Base-by-base conservation (phyloP, 768 basidiomycete species). In the Lentinula edodes region DNA sequence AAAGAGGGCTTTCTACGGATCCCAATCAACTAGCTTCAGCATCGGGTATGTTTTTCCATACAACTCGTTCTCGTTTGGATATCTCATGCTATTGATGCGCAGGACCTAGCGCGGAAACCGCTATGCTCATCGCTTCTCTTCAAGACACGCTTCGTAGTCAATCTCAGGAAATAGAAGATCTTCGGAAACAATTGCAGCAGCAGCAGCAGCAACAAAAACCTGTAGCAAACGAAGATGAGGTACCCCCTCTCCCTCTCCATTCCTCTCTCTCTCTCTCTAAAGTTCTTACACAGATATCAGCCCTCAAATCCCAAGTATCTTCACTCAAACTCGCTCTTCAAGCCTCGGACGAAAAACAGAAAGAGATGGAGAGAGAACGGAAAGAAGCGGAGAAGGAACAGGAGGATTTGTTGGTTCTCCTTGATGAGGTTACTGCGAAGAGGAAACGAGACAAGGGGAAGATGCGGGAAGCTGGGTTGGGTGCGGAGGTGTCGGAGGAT, bases 341-440 rank as follows among this genome's bases (percentile, higher is more conserved):
- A 43, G 18, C 35, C 46, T 39, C 23, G 10, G 28, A 89, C 65
- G 80, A 79, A 60, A 90, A 88, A 70, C 82, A 84, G 53, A 88
- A 83, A 65, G 94, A 97, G 8, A 84, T 86, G 23, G 94, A 97
- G 28, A 28, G 28, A 60, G 90, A 88, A 70, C 82, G 84, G 53
- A 88, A 83, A 65, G 94, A 97, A 7, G 84, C 87, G 23, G 94
- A 97, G 73, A 95, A 95, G 74, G 96, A 99, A 72, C 95, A 98
- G 67, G 96, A 98, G 70, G 96, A 99, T 73, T 72, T 98, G 52
- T 78, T 99, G 20, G 95, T 99, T 10, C 74, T 98, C 36, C 77
- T 99, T 3, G 97, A 98, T 68, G 97, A 98, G 75, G 78, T 97
- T 63, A 91, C 86, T 50, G 83, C 77, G 65, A 99, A 99, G 75